Conservation (phyloP, 2,329 filamentous ascomycete genomes). For the Ceratocystis cacaofunesta region DNA sequence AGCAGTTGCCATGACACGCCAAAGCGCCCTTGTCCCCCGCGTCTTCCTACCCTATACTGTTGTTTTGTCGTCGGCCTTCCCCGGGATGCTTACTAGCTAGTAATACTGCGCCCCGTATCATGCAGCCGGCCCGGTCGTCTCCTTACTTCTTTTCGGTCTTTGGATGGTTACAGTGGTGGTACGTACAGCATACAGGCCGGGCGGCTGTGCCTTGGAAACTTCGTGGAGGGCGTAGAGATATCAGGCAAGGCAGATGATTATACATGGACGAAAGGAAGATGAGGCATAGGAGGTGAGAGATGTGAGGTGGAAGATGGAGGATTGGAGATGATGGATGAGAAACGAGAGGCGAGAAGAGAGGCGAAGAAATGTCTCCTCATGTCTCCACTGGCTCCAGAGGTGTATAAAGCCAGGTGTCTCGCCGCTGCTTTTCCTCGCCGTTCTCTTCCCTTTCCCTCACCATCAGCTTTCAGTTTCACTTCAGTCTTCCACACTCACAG, state of each 20-base stretch:
- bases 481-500: constrained; percentile 14
- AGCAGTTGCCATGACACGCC: too few relatives aligned
- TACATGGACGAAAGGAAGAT: background rate
- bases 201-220: background rate
- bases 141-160: background rate
- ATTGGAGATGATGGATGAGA: too few relatives aligned
- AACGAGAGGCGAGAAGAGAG: too few relatives aligned
- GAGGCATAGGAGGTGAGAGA: too few relatives aligned
- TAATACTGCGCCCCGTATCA: background rate
- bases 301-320: background rate
- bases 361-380: too few relatives aligned
- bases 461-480: constrained; percentile 1
- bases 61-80: background rate
- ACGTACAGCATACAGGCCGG: background rate
- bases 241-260: background rate
- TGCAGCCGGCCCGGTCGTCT: background rate
- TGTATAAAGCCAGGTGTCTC: background rate
- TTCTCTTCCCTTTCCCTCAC: background rate
- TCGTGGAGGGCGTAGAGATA: background rate
- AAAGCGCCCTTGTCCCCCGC: too few relatives aligned
- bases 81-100: background rate
- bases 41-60: background rate
- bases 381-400: background rate
- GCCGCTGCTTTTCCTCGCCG: background rate
- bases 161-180: background rate